phyloP scores from a whole-genome alignment of 2,329 filamentous ascomycete genomes.

The Aspergillus novofumigatus region DNA sequence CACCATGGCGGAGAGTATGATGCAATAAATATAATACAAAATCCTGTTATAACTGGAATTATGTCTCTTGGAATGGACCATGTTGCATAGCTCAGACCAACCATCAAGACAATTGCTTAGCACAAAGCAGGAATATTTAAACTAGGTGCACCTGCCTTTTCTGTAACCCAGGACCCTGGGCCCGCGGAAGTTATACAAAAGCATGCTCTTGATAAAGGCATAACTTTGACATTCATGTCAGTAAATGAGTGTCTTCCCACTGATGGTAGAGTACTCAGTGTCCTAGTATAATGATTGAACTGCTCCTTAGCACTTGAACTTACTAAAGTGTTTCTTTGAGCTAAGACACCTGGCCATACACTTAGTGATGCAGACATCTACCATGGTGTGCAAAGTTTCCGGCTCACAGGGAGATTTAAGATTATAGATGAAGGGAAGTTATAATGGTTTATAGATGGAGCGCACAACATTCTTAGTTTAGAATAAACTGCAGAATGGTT shows the following conservation, averaged over 20 bases:
- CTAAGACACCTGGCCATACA: slow-evolving; percentile 13
- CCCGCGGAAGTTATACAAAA: slow-evolving; percentile 46
- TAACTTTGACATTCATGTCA: slow-evolving; percentile 44
- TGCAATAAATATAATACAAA: slow-evolving; percentile 62
- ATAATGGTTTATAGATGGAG: slow-evolving; percentile 41
- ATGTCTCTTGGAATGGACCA: slow-evolving; percentile 68
- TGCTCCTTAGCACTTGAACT: slow-evolving; percentile 28
- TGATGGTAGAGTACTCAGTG: slow-evolving; percentile 14
- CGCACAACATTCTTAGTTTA: slow-evolving; percentile 43
- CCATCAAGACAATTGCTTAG: slow-evolving; percentile 65
- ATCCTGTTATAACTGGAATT: slow-evolving; percentile 57
- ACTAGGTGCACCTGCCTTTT: slow-evolving; percentile 54
- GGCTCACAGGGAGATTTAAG: slow-evolving; percentile 35
- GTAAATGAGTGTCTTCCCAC: slow-evolving; percentile 11
- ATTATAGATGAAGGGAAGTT: slow-evolving; percentile 17
- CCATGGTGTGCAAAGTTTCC: slow-evolving; percentile 22
- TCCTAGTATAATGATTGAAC: slow-evolving; percentile 30
- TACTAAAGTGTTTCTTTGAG: slow-evolving; percentile 19
- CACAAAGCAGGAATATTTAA: slow-evolving; percentile 72
- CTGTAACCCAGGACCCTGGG: slow-evolving; percentile 48
- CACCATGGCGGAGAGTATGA: slow-evolving; percentile 66
- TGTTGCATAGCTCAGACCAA: slow-evolving; percentile 58
- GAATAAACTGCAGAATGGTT: slow-evolving; percentile 38
- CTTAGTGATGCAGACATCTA: slow-evolving; percentile 21
- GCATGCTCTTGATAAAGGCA: slow-evolving; percentile 53